Conservation (phyloP, 768 basidiomycete species). For the Termitomyces sp. region DNA sequence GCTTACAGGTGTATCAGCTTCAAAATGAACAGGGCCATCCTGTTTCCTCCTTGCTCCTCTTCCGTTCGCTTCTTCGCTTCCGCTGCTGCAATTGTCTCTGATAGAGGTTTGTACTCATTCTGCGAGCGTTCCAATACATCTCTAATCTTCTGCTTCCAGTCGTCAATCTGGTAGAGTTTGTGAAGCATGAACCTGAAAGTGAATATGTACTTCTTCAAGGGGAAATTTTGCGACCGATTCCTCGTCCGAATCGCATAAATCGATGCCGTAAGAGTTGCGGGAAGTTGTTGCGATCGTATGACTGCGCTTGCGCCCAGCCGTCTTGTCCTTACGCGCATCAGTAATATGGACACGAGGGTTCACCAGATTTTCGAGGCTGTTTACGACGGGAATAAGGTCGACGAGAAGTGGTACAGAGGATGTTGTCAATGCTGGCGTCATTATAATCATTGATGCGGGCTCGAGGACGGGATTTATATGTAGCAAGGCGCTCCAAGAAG, state of each 20-base stretch:
- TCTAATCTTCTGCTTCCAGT: slow-evolving; percentile 54
- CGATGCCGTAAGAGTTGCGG: slow-evolving; percentile 7
- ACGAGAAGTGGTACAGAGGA: slow-evolving; percentile 23
- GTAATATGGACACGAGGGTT: slow-evolving; percentile 10
- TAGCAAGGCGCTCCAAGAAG: slow-evolving; percentile 49
- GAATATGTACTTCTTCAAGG: slow-evolving; percentile 44
- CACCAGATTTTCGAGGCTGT: slow-evolving; percentile 24
- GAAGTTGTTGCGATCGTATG: slow-evolving; percentile 20
- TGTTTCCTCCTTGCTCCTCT: slow-evolving; percentile 4
- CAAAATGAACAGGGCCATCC: slow-evolving; percentile 23
- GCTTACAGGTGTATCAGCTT: slow-evolving; percentile 16
- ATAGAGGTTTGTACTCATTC: slow-evolving; percentile 51
- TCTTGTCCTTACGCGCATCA: not conserved
- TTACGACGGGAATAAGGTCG: slow-evolving; percentile 32
- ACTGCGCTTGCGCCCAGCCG: slow-evolving; percentile 15
- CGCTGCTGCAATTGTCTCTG: slow-evolving; percentile 26
- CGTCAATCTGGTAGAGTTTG: slow-evolving; percentile 56
- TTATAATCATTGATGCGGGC: slow-evolving; percentile 24
- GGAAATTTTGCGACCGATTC: slow-evolving; percentile 38
- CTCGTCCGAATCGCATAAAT: slow-evolving; percentile 17
- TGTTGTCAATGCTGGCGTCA: slow-evolving; percentile 19
- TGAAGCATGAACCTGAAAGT: slow-evolving; percentile 67
- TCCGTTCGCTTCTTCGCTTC: not conserved
- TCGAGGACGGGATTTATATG: slow-evolving; percentile 30
- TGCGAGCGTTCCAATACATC: slow-evolving; percentile 48